Conservation (phyloP, 108 stramenopile species). For the Cyclostephanos tholiformis region DNA sequence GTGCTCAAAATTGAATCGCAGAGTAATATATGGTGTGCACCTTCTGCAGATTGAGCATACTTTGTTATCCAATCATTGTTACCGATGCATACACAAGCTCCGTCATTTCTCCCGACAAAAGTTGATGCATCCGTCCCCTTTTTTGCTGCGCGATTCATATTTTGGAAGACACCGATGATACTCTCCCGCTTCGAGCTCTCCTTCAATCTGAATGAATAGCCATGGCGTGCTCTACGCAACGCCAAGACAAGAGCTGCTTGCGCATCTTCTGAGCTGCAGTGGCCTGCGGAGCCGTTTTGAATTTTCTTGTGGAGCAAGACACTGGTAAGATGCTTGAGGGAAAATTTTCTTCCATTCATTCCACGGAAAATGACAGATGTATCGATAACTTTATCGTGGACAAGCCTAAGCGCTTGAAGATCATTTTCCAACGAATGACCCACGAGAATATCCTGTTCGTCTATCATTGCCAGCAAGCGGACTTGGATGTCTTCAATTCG, state of each 20-base stretch:
- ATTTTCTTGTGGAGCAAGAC: slow-evolving; percentile 65
- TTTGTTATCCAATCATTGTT: slow-evolving; percentile 64
- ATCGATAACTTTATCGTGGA: slow-evolving; percentile 81
- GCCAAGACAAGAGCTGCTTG: slow-evolving; percentile 71
- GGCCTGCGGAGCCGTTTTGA: slow-evolving; percentile 53
- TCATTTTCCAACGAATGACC: slow-evolving; percentile 95
- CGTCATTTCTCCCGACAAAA: slow-evolving; percentile 27
- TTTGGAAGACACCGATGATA: slow-evolving; percentile 35
- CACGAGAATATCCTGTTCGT: slow-evolving; percentile 76
- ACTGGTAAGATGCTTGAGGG: slow-evolving; percentile 60
- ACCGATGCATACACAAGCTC: slow-evolving; percentile 69
- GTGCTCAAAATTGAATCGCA: slow-evolving; percentile 56
- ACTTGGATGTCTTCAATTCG: slow-evolving; percentile 77
- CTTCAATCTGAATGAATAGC: slow-evolving; percentile 57
- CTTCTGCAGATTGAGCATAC: slow-evolving; percentile 56
- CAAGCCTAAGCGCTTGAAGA: slow-evolving; percentile 70
- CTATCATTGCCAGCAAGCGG: slow-evolving; percentile 61
- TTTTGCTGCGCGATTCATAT: slow-evolving; percentile 13
- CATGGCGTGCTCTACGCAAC: slow-evolving; percentile 61
- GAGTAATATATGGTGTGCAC: slow-evolving; percentile 60
- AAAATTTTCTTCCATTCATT: slow-evolving; percentile 67
- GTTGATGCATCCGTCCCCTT: slow-evolving; percentile 16
- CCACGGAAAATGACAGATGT: slow-evolving; percentile 82
- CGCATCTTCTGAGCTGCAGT: slow-evolving; percentile 86
- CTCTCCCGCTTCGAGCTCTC: slow-evolving; percentile 38